A percentile compares a stretch with the other conserved stretches of the same genome.
phyloP scores from a whole-genome alignment of 345 rosid species.

The Chamaenerion angustifolium region DNA sequence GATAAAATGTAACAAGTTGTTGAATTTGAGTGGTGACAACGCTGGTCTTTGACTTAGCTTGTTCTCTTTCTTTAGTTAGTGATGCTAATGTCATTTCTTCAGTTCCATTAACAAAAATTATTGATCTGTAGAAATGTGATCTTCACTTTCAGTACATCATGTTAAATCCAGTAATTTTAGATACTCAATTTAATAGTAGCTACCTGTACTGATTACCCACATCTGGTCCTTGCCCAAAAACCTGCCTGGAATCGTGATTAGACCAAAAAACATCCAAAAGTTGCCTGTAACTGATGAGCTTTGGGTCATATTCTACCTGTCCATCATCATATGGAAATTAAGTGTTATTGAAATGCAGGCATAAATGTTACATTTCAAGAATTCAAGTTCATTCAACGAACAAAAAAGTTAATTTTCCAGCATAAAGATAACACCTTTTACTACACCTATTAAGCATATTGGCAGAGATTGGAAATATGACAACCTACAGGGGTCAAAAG shows the following conservation, averaged over 20 bases:
- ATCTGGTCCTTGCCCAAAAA: conserved; percentile 95
- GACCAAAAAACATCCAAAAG: conserved; percentile 88
- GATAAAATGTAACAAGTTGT: conserved; percentile 48
- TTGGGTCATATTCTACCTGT: conserved; percentile 88
- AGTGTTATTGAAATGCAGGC: neutral
- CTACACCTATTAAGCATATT: no score
- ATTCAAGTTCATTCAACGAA: neutral
- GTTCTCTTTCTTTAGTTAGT: conserved; percentile 72
- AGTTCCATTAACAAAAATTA: conserved; percentile 69
- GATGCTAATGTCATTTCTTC: conserved; percentile 71
- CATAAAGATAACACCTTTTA: no score
- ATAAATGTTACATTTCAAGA: neutral
- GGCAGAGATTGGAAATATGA: no score
- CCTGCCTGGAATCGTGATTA: conserved; percentile 85
- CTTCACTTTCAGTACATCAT: neutral
- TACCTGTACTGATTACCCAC: conserved; percentile 92
- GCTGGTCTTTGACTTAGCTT: conserved; percentile 51
- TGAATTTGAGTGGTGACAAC: conserved; percentile 79
- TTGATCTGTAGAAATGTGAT: conserved; percentile 31
- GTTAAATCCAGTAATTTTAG: neutral
- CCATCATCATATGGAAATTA: neutral
- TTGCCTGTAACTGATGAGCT: conserved; percentile 38
- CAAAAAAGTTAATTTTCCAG: no score
- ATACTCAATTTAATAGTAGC: neutral
- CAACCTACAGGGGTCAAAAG: no score